phyloP scores from a whole-genome alignment of 208 protist genomes.

The Balamuthia mandrillaris region DNA sequence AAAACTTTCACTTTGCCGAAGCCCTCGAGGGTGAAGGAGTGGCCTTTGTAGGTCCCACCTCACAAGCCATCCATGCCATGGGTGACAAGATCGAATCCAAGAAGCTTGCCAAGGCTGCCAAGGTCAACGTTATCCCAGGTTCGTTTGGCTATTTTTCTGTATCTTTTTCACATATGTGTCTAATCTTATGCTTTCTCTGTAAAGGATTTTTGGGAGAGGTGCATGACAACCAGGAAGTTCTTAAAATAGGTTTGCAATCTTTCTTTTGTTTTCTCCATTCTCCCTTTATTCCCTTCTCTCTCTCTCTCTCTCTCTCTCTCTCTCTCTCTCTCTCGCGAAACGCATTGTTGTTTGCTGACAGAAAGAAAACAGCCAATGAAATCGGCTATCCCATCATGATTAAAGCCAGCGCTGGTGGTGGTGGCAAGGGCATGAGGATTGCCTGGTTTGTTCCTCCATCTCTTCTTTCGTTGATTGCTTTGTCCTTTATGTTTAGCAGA shows the following conservation, averaged over 20 bases:
- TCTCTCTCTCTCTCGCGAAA: too few relatives aligned
- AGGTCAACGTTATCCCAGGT: constrained; percentile 79
- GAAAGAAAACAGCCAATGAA: constrained; percentile 46
- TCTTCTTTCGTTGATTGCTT: not conserved
- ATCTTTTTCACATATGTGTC: too few relatives aligned
- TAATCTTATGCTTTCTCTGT: too few relatives aligned
- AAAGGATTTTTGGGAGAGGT: not conserved
- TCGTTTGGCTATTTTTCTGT: not conserved
- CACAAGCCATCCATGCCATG: constrained; percentile 53
- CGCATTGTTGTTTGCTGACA: too few relatives aligned
- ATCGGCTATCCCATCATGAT: constrained; percentile 86
- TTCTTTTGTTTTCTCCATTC: not conserved
- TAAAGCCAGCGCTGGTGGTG: constrained; percentile 82
- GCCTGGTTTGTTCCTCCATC: not conserved
- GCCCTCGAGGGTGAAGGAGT: constrained; percentile 66
- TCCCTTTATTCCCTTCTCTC: constrained; percentile 39
- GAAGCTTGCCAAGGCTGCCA: constrained; percentile 69
- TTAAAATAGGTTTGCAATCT: constrained; percentile 63
- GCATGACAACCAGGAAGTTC: constrained; percentile 56
- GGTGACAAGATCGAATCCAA: constrained; percentile 83
- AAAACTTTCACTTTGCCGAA: constrained; percentile 55
- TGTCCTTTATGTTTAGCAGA: not conserved
- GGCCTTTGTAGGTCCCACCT: constrained; percentile 77
- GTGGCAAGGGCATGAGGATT: constrained; percentile 62
- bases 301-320: not conserved